Evolutionary conservation across 148 eudicot species (phyloP).

Genomic region (Tetragonia tetragonoides): DNA sequence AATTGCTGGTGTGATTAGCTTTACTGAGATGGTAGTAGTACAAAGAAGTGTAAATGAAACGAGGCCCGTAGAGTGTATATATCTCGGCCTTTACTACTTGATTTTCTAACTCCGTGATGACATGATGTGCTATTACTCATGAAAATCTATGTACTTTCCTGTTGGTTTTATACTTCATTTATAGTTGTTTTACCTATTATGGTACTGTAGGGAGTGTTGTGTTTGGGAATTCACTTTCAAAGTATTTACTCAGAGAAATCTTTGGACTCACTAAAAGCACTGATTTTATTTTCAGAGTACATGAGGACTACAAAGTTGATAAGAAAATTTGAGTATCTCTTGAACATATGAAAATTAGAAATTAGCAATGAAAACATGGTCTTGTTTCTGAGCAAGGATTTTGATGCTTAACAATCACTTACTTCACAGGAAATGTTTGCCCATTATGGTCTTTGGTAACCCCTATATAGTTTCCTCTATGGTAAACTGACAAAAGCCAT

Average conservation of each 20-base stretch:
- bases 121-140: too few relatives aligned
- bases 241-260: too few relatives aligned
- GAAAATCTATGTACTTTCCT: not conserved
- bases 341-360: not conserved
- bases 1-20: not conserved
- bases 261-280: too few relatives aligned
- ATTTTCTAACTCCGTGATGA: too few relatives aligned
- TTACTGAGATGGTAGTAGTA: not conserved
- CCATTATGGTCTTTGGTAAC: not conserved
- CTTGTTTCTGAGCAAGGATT: not conserved
- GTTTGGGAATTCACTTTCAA: too few relatives aligned
- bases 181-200: too few relatives aligned
- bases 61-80: too few relatives aligned
- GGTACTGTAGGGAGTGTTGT: not conserved
- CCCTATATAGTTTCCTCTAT: slow-evolving; percentile 14
- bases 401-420: not conserved
- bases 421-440: not conserved
- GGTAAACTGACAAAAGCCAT: slow-evolving; percentile 47
- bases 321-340: not conserved
- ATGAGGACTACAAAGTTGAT: not conserved
- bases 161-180: not conserved
- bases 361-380: not conserved
- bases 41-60: too few relatives aligned
- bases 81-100: too few relatives aligned
- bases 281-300: not conserved